These are phyloP conservation scores for Helotiales sp. DNA, from an alignment of 2,329 filamentous ascomycete genomes.

Conservation along the genomic window DNA sequence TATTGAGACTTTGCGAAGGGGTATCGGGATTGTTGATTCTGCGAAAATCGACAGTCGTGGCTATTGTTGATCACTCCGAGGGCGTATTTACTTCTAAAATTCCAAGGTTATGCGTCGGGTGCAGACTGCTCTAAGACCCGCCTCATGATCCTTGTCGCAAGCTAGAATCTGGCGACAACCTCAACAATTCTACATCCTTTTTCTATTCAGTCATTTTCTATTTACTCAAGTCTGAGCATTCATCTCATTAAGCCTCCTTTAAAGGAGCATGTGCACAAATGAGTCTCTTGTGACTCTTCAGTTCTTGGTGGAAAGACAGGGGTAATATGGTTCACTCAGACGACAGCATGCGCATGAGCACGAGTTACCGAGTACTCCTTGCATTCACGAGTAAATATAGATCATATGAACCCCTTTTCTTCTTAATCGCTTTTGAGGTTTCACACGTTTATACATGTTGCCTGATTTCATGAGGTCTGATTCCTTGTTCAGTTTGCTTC, in stretches of 20 bases:
- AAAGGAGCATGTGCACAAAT: too few species aligned
- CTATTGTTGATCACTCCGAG: neutral
- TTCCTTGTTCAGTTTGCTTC: too few species aligned
- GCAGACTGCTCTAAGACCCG: neutral
- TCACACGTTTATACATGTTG: too few species aligned
- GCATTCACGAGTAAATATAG: constrained; percentile 14
- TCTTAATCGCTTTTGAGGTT: neutral
- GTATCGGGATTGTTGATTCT: neutral
- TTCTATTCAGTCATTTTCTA: neutral
- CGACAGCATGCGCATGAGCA: constrained; percentile 15
- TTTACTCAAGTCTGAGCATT: neutral
- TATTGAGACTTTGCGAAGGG: neutral
- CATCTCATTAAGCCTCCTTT: too few species aligned
- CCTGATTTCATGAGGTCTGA: too few species aligned
- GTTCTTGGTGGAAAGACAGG: neutral
- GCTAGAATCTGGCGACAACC: neutral
- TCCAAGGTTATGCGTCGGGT: constrained; percentile 14
- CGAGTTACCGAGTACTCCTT: constrained; percentile 13
- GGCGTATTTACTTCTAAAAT: constrained; percentile 12
- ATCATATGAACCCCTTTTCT: constrained; percentile 11
- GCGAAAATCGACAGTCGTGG: neutral
- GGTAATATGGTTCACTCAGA: constrained; percentile 3
- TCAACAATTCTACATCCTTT: neutral
- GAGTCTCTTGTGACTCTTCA: neutral
- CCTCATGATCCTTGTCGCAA: constrained; percentile 4